Evolutionary conservation across 1,139 yeast species (phyloP), one percentile per base, ranked within the genome.

Genomic region (Sugiyamaella neomexicana): DNA sequence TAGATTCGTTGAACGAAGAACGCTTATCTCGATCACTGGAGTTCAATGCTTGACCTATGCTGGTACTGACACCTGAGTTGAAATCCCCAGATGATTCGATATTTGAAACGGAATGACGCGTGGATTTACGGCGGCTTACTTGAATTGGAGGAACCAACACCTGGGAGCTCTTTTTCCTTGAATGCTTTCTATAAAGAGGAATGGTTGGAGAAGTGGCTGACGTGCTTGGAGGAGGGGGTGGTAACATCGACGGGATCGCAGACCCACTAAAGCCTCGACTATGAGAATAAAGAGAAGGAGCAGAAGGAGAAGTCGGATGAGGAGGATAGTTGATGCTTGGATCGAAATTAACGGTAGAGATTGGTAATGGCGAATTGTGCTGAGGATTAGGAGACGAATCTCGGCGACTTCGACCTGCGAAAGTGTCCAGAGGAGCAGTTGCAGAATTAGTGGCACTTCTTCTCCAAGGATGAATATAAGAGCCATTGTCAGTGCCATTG

Each of bases 131-230:
- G 13, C 57, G 38, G 17, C 42, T 36, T 17, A 46, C 53, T 23
- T 61, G 63, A 16, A 62, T 56, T 8, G 74, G 72, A 12, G 72
- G 71, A n/a, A 71, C 66, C 25, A 65, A 59, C 34, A 71, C 69
- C 54, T 70, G 72, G 6, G 72, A 66, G 51, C 69, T 64, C 47
- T 63, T 65, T 50, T 67, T 66, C n/a, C 72, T 58, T 15, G 67
- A 58, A 54, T 70, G 74, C 31, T 71, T 60, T 23, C 74, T 58
- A 49, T 66, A 62, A 7, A 61, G 50, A n/a, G 61, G 49, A 12
- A 31, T 16, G 3, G 36, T 15, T 32, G 47, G 47, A 9, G 52
- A 41, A 2, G 36, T 37, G 6, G 47, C 52, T 8, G 47, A 41
- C 2, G 41, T 34, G 27, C 42, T 32, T 5, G 52, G 52, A 32